Base-by-base conservation (phyloP, 2,329 filamentous ascomycete species). In the Aspergillus awamori region DNA sequence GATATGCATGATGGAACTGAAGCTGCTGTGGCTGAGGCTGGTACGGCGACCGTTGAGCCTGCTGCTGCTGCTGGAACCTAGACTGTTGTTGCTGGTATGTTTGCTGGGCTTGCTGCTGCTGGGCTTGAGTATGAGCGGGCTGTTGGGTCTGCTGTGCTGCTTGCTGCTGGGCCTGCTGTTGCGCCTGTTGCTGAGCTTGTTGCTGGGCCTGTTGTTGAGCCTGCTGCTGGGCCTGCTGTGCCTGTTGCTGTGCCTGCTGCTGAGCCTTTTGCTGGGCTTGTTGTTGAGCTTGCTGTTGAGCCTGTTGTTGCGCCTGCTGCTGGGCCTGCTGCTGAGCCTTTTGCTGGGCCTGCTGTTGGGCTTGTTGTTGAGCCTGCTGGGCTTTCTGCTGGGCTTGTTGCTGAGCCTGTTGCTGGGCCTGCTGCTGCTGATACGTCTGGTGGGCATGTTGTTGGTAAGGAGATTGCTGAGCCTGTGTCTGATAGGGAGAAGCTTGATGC, bases 61-160 rank as follows among this genome's bases (percentile, higher is more conserved):
- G 64, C n/a, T 67, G 68, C n/a, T 67, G 68, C 39, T 68, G 63
- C 13, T 65, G 62, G 22, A 60, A 43, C 4, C 64, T 59, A 17
- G 65, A 58, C 26, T 61, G 61, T 53, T 65, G 63, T 41, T 63
- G 61, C 52, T 65, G 63, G 52, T 59, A 64, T 7, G 59, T 57
- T 24, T 63, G 61, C 24, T 63, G 64, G 39, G 62, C 57, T 26
- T 65, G 65, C 43, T 64, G 62, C 11, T 59, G 58, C 20, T 63
- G 65, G 17, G 62, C 58, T 11, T 65, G 41, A 11, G 56, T 58
- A 26, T 63, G 58, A 33, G 57, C 20, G 22, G 57, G 33, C 33
- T 61, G 56, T 30, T 61, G 60, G 13, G 59, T 30, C 26, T 65
- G 57, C 11, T 47, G 52, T 36, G 52, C 39, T 17, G 58, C 53